Evolutionary conservation across 495 filamentous ascomycete genomes (phyloP).

Genomic region (Penicillium salamii): DNA sequence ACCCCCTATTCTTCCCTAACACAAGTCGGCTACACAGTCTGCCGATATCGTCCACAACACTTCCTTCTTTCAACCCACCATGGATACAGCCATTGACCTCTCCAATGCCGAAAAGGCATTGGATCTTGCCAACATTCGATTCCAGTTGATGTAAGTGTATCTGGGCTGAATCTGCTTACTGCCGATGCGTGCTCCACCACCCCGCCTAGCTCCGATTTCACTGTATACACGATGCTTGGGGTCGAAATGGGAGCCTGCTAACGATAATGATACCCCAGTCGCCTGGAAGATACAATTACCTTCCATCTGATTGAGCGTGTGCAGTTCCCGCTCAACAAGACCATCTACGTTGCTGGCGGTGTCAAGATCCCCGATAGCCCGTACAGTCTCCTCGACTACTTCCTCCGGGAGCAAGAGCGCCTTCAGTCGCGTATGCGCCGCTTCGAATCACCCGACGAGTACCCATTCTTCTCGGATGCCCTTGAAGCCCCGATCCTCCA

Average conservation of each 20-base stretch:
- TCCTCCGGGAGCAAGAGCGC: conserved; percentile 82
- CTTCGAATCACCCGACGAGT: conserved; percentile 94
- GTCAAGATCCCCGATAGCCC: conserved; percentile 68
- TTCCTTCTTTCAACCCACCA: conserved; percentile 32
- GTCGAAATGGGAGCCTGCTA: no score
- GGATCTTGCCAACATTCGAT: conserved; percentile 89
- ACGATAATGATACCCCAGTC: conserved; percentile 61
- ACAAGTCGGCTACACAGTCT: no score
- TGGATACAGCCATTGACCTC: conserved; percentile 91
- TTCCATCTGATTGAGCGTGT: conserved; percentile 98
- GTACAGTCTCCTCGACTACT: conserved; percentile 89
- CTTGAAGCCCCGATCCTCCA: conserved; percentile 79
- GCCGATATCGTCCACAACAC: conserved; percentile 2
- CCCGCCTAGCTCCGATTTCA: conserved; percentile 10
- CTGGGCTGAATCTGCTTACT: no score
- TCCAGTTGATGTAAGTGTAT: conserved; percentile 90
- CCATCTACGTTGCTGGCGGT: conserved; percentile 81
- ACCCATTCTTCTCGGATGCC: conserved; percentile 90
- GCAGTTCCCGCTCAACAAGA: conserved; percentile 90
- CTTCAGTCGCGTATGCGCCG: conserved; percentile 93
- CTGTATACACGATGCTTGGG: background rate
- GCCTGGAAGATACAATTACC: conserved; percentile 96
- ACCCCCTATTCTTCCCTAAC: no score
- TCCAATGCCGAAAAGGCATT: conserved; percentile 78
- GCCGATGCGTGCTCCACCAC: conserved; percentile 1